Evolutionary conservation across 176 grass and related monocot species (phyloP), one percentile per base, ranked within the genome.

Genomic region (Canna indica): DNA sequence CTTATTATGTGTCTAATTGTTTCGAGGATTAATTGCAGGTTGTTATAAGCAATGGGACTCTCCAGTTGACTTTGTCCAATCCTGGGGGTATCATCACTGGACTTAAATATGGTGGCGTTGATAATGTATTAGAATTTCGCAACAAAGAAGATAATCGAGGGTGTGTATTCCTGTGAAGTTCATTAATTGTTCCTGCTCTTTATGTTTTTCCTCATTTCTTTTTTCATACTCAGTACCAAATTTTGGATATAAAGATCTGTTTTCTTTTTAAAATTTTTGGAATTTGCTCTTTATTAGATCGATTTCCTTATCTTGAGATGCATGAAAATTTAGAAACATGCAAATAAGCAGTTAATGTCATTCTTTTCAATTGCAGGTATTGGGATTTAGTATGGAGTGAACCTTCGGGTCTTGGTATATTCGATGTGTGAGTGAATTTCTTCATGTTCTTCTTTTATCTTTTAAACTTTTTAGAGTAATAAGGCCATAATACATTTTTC

Each of bases 101-200:
- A 14, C 59, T 99, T 72, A 70, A 35, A 52, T 99, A 99, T 60
- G 87, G 85, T 54, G 89, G 89, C 33, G 72, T 99, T 16, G 89
- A 93, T 67, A 99, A 99, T 70, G 66, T 99, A 24, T 81, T 99
- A 86, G 94, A 99, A 82, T 66, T 80, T 66, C 80, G 81, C 70
- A 93, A 93, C 78, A 84, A 78, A 85, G 89, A 99, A 76, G 89
- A 87, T 59, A 99, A 88, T 72, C 87, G 94, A 90, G 94, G 94
- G 94, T 99, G 88, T 17, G 22, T n/a, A n/a, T n/a, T n/a, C n/a
- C n/a, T n/a, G n/a, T n/a, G n/a, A n/a, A n/a, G n/a, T n/a, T n/a
- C n/a, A n/a, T n/a, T n/a, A n/a, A n/a, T n/a, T n/a, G n/a, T 7
- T n/a, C 53, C 22, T 57, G 17, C 20, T 58, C 9, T 10, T 22